These are phyloP conservation scores for Fomes fomentarius DNA, from an alignment of 1,284 basidiomycete genomes.

Conservation along the genomic window DNA sequence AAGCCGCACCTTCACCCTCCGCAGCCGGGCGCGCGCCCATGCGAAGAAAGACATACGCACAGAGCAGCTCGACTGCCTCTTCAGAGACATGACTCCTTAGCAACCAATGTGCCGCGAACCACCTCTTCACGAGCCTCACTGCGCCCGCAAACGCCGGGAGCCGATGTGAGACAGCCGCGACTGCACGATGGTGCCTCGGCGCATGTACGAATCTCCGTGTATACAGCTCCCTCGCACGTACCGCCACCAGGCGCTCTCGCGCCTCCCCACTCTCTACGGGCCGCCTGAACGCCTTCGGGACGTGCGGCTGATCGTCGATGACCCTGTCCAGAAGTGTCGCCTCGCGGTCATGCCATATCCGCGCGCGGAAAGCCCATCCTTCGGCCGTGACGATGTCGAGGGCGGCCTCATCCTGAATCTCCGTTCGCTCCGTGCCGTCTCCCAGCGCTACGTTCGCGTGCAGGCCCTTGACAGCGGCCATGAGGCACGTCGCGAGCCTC, in stretches of 20 bases:
- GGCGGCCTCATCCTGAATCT: constrained; percentile 70
- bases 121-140: constrained; percentile 88
- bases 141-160: constrained; percentile 84
- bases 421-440: constrained; percentile 48
- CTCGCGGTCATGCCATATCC: constrained; percentile 91
- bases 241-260: constrained; percentile 56
- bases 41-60: constrained; percentile 65
- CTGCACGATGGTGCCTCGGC: constrained; percentile 85
- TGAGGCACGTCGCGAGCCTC: constrained; percentile 67
- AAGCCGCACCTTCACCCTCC: constrained; percentile 35
- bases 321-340: constrained; percentile 78
- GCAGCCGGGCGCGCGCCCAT: constrained; percentile 29
- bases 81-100: constrained; percentile 68
- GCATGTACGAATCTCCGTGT: constrained; percentile 74
- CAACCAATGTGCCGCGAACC: constrained; percentile 92
- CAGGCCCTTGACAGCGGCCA: constrained; percentile 53
- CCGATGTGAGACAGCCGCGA: constrained; percentile 81
- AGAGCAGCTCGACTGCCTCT: constrained; percentile 87
- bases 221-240: constrained; percentile 70
- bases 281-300: constrained; percentile 42
- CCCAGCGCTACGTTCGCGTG: constrained; percentile 63
- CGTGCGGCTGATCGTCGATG: constrained; percentile 45
- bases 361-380: constrained; percentile 87
- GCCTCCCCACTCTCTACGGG: constrained; percentile 38
- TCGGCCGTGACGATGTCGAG: constrained; percentile 82